Evolutionary conservation across 768 basidiomycete species (phyloP).

Genomic region (Amanita polypyramis): DNA sequence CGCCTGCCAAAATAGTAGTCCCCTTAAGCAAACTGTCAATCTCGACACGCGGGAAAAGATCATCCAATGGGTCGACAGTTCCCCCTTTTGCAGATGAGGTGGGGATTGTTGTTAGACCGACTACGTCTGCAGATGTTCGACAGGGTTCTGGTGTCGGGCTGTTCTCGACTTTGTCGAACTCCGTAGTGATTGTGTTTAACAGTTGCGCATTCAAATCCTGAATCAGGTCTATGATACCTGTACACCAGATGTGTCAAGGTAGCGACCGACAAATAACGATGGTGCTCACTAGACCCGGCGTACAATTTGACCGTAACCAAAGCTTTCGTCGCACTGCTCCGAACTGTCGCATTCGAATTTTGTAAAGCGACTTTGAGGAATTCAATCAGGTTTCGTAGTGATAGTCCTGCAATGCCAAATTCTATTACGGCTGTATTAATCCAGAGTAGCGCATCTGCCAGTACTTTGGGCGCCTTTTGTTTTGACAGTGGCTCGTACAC

Average conservation of each 20-base stretch:
- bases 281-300: conserved; percentile 67
- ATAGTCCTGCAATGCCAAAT: conserved; percentile 84
- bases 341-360: conserved; percentile 90
- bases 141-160: conserved; percentile 68
- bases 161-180: conserved; percentile 90
- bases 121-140: conserved; percentile 68
- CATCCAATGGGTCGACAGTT: conserved; percentile 72
- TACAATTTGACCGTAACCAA: conserved; percentile 88
- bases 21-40: conserved; percentile 78
- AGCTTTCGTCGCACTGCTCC: conserved; percentile 88
- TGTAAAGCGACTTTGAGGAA: conserved; percentile 80
- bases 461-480: conserved; percentile 95
- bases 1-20: conserved; percentile 71
- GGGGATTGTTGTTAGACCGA: conserved; percentile 31
- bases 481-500: conserved; percentile 90
- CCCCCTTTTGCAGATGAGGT: conserved; percentile 31
- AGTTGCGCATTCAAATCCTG: conserved; percentile 94
- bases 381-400: conserved; percentile 77
- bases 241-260: conserved; percentile 1
- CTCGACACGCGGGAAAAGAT: conserved; percentile 92
- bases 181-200: conserved; percentile 76
- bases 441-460: conserved; percentile 87
- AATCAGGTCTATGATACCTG: conserved; percentile 86
- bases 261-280: neutral
- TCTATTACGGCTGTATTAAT: conserved; percentile 77